Percentiles rank a stretch among this genome's conserved stretches.
These are phyloP conservation scores for Leccinum sublutescens DNA, from an alignment of 768 basidiomycete genomes.

Conservation along the genomic window DNA sequence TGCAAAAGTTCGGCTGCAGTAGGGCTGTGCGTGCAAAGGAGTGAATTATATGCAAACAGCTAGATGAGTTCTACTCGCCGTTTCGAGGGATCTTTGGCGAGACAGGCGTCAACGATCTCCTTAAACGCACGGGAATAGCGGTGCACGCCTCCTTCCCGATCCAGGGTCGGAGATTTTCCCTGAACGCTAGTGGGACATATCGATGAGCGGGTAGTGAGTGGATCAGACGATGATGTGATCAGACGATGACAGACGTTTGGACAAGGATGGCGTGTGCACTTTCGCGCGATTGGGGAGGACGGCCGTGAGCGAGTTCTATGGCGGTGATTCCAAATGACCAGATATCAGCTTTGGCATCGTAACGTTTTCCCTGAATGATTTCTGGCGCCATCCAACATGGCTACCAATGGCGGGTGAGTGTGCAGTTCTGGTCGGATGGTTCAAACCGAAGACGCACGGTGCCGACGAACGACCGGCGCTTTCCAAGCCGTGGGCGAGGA, in stretches of 20 bases:
- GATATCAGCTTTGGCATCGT: conserved; percentile 87
- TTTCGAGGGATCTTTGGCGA: conserved; percentile 79
- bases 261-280: conserved; percentile 71
- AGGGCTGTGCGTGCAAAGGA: conserved; percentile 49
- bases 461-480: conserved; percentile 89
- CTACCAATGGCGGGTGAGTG: conserved; percentile 30
- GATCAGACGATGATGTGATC: background rate
- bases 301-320: conserved; percentile 82
- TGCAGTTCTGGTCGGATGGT: background rate
- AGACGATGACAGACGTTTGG: conserved; percentile 52
- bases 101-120: conserved; percentile 78
- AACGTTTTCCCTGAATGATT: conserved; percentile 78
- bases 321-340: conserved; percentile 98
- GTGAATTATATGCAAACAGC: background rate
- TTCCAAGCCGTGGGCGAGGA: conserved; percentile 54
- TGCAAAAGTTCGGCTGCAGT: conserved; percentile 75
- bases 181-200: conserved; percentile 50
- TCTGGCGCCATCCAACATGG: conserved; percentile 99
- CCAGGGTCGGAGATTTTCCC: conserved; percentile 74
- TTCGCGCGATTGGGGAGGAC: conserved; percentile 80
- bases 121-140: conserved; percentile 81
- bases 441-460: conserved; percentile 50
- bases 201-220: background rate
- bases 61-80: conserved; percentile 43
- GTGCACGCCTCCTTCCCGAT: conserved; percentile 66